phyloP scores from a whole-genome alignment of 495 filamentous ascomycete species.

The Aspergillus nanangensis region DNA sequence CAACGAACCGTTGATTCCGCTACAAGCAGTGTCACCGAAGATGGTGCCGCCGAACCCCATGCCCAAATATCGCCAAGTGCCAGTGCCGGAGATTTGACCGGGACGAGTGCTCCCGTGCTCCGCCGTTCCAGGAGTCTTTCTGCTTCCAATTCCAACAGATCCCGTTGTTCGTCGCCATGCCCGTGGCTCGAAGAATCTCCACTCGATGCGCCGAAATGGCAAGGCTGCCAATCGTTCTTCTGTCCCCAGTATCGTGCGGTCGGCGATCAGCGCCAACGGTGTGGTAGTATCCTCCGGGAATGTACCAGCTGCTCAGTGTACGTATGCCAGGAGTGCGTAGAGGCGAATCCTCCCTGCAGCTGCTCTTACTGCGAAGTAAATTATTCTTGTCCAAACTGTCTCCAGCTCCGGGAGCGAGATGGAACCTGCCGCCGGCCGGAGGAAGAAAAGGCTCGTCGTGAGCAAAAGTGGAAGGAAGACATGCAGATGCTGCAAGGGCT shows the following conservation, averaged over 20 bases:
- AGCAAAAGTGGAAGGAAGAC: conserved; percentile 43
- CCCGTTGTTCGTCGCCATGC: conserved; percentile 35
- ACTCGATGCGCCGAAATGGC: conserved; percentile 40
- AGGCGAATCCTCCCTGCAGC: conserved; percentile 42
- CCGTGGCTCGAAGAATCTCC: conserved; percentile 37
- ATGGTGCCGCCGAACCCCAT: conserved; percentile 24
- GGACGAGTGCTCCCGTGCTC: conserved; percentile 13
- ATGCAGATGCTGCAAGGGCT: conserved; percentile 39
- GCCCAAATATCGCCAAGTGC: conserved; percentile 16
- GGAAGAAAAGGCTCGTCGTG: conserved; percentile 36
- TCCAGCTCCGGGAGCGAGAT: conserved; percentile 36
- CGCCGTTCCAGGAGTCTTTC: conserved; percentile 28
- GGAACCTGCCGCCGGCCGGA: conserved; percentile 38
- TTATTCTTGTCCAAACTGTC: conserved; percentile 52
- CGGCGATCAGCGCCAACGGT: conserved; percentile 48
- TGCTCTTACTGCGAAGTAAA: conserved; percentile 51
- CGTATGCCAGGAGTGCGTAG: conserved; percentile 52
- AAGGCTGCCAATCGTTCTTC: conserved; percentile 55
- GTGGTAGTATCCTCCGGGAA: conserved; percentile 44
- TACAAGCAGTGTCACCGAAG: conserved; percentile 40
- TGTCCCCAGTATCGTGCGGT: conserved; percentile 47
- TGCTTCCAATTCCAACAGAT: conserved; percentile 37
- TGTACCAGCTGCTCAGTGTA: conserved; percentile 51
- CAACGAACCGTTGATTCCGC: conserved; percentile 30
- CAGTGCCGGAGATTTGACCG: conserved; percentile 9